Base-by-base conservation (phyloP, 176 grass and related monocot species). In the Hsuehochloa calcarea region DNA sequence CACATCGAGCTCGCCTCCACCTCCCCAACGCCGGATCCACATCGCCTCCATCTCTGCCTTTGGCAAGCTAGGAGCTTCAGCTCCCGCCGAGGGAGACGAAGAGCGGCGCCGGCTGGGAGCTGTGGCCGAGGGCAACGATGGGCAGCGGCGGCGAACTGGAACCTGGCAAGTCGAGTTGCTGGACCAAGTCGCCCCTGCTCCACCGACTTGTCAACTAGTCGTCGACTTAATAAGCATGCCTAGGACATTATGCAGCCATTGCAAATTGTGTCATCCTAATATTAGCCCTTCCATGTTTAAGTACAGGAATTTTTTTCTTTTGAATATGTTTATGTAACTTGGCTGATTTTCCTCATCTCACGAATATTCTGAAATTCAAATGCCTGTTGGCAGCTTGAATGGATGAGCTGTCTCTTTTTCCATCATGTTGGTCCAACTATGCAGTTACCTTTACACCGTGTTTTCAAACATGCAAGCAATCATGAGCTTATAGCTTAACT, bases 291-390 rank as follows among this genome's bases (percentile, higher is more conserved):
- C 31, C 51, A 62, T 85, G 41, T 47, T 73, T 46, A 75, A 62
- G 7, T 10, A 75, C 43, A 54, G 0, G 35, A 63, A 15, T 35
- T 34, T 35, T 8, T 59, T 63, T 31, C 4, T 2, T 71, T 69
- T n/a, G 13, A 59, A 38, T 78, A 8, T 13, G 45, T 59, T 35
- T 35, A 46, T n/a, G 4, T 20, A 71, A 37, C 27, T 71, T 75
- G n/a, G 5, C 43, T 63, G 1, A 68, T 20, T 63, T 68, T 29
- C 3, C 37, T 23, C 22, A 12, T 22, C 15, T 22, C 31, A 15
- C n/a, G 14, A 63, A 64, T 82, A 25, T 64, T 82, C 43, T 70
- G 43, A 77, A 81, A 62, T 65, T 55, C 10, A 64, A 61, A 26
- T 2, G n/a, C 13, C 35, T 46, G 12, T 22, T 85, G 37, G 72